Conservation (phyloP, 331 rosid genomes). For the Telfairia occidentalis region DNA sequence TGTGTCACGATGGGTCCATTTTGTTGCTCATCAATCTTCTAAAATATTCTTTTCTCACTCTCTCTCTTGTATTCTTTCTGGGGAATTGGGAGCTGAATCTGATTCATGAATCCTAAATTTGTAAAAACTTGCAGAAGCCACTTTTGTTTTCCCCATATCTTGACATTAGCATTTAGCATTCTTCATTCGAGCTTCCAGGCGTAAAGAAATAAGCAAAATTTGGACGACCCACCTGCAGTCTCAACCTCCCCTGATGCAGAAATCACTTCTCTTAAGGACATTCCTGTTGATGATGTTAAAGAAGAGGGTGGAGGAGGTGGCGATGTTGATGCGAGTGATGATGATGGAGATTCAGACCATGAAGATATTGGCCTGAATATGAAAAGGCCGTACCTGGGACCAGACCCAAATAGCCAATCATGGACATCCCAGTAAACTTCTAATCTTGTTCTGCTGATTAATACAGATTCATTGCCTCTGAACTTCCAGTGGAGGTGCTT, state of each 20-base stretch:
- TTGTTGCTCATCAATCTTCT: conserved; percentile 11
- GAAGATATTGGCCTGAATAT: conserved; percentile 56
- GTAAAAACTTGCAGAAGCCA: conserved; percentile 7
- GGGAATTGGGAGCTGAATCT: conserved; percentile 10
- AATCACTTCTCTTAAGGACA: conserved; percentile 22
- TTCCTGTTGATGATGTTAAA: conserved; percentile 12
- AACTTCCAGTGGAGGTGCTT: conserved; percentile 95
- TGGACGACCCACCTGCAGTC: conserved; percentile 29
- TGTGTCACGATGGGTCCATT: conserved; percentile 16
- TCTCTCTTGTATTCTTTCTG: conserved; percentile 4
- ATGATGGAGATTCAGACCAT: conserved; percentile 24
- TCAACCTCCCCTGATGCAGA: conserved; percentile 29
- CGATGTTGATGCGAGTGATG: conserved; percentile 22
- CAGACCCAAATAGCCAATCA: conserved; percentile 81
- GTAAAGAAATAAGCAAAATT: conserved; percentile 55
- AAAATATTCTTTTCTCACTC: not conserved
- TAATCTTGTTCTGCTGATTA: conserved; percentile 45
- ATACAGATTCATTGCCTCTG: conserved; percentile 67
- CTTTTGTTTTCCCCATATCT: not conserved
- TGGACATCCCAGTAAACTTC: conserved; percentile 93
- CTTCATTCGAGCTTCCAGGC: conserved; percentile 79
- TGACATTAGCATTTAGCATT: not conserved
- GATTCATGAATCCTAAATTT: not conserved
- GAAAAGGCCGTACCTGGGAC: conserved; percentile 67
- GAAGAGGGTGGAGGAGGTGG: conserved; percentile 15